Percentiles rank a stretch among this genome's conserved stretches.
phyloP scores from a whole-genome alignment of 2,329 filamentous ascomycete species.

The Phialophora chinensis region DNA sequence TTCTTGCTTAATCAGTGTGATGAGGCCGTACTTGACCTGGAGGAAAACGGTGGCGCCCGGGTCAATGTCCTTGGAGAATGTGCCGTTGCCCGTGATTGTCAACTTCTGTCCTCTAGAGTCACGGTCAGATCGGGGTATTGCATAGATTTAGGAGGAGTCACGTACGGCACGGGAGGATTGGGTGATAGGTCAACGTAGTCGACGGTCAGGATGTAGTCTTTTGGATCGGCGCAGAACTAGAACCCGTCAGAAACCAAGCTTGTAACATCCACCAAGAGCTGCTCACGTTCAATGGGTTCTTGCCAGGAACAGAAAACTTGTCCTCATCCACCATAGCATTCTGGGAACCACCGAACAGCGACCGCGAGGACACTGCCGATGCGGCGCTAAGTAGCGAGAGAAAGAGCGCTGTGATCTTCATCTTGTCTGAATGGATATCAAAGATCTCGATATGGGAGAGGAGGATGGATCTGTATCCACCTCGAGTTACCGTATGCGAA shows the following conservation, averaged over 20 bases:
- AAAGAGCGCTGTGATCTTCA: slow-evolving; percentile 42
- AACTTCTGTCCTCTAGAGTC: slow-evolving; percentile 73
- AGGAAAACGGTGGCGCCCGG: slow-evolving; percentile 81
- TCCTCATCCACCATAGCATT: slow-evolving; percentile 57
- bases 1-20: slow-evolving; percentile 80
- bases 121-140: slow-evolving; percentile 10
- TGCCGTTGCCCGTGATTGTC: slow-evolving; percentile 77
- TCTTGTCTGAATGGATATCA: slow-evolving; percentile 10
- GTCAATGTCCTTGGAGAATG: slow-evolving; percentile 73
- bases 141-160: slow-evolving; percentile 57
- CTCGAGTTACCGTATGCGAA: not conserved
- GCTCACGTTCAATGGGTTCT: slow-evolving; percentile 73
- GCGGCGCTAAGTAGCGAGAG: slow-evolving; percentile 52
- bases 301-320: slow-evolving; percentile 73
- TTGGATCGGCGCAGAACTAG: slow-evolving; percentile 72
- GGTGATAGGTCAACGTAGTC: slow-evolving; percentile 79
- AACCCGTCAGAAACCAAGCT: slow-evolving; percentile 13
- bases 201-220: slow-evolving; percentile 74
- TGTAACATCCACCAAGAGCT: not conserved
- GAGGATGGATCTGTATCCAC: not conserved
- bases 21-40: slow-evolving; percentile 91
- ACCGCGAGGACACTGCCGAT: slow-evolving; percentile 52
- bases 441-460: not conserved
- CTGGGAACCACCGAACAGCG: slow-evolving; percentile 57
- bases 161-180: slow-evolving; percentile 88